These are phyloP conservation scores for Trypanosoma scelopori DNA, from an alignment of 208 protist species.

Conservation along the genomic window DNA sequence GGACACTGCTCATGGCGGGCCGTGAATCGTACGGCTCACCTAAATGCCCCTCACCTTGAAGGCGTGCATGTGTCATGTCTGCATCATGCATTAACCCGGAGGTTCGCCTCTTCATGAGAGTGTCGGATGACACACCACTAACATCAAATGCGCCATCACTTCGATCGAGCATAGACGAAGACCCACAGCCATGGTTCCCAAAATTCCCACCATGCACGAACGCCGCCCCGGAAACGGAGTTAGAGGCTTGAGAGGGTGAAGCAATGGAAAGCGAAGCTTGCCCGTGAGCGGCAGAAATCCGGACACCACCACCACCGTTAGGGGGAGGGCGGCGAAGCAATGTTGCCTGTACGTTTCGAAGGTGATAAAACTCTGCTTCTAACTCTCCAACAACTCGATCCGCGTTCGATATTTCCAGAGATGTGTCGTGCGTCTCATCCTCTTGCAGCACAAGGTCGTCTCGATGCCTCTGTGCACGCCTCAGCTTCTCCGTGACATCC, in stretches of 20 bases:
- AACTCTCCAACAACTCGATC: conserved; percentile 47
- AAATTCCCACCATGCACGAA: not conserved
- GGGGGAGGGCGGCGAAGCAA: conserved; percentile 43
- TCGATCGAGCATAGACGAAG: not conserved
- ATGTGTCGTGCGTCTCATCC: conserved; percentile 68
- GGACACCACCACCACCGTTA: conserved; percentile 3
- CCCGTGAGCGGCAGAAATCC: not conserved
- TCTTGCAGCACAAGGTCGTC: conserved; percentile 73
- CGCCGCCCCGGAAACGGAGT: not conserved
- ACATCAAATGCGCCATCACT: conserved; percentile 15
- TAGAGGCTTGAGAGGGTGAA: not conserved
- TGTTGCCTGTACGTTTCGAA: conserved; percentile 45
- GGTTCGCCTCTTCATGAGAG: not conserved
- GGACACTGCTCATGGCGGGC: not conserved
- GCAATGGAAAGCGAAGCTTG: not conserved
- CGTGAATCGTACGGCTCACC: not conserved
- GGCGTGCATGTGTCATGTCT: not conserved
- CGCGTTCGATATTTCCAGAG: conserved; percentile 30
- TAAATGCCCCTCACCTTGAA: not conserved
- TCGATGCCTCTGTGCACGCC: conserved; percentile 46
- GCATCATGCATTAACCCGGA: not conserved
- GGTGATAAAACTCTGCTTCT: conserved; percentile 44
- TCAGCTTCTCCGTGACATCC: conserved; percentile 41
- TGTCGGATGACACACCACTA: not conserved
- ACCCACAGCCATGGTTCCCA: not conserved